A percentile compares a stretch with the other conserved stretches of the same genome.
phyloP scores from a whole-genome alignment of 2,329 filamentous ascomycete species.

The Dothistroma pini region DNA sequence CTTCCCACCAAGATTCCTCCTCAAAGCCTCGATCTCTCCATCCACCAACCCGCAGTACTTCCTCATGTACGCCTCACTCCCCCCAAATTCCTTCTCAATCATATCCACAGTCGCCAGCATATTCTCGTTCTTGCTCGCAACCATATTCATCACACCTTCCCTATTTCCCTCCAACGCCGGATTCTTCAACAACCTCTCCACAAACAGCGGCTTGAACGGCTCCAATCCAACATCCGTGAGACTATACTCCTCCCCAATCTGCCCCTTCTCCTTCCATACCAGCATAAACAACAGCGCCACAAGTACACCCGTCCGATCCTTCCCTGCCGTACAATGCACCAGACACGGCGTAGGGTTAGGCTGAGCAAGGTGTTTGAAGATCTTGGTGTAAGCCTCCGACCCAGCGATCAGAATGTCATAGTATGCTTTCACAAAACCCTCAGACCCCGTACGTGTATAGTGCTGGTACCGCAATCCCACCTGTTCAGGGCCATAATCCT shows the following conservation, averaged over 20 bases:
- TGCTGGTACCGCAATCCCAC: conserved; percentile 58
- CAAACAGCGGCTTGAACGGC: conserved; percentile 44
- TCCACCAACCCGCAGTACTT: conserved; percentile 56
- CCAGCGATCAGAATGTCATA: conserved; percentile 56
- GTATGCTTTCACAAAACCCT: conserved; percentile 64
- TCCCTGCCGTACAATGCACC: conserved; percentile 72
- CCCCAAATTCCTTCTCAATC: conserved; percentile 59
- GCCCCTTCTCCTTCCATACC: conserved; percentile 57
- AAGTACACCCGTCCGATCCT: conserved; percentile 71
- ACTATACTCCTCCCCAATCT: conserved; percentile 65
- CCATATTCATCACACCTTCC: conserved; percentile 44
- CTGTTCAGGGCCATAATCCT: conserved; percentile 60
- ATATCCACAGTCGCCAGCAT: conserved; percentile 52
- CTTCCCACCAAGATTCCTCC: conserved; percentile 43
- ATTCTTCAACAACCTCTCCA: conserved; percentile 51
- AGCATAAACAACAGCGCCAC: conserved; percentile 63
- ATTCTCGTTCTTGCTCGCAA: conserved; percentile 46
- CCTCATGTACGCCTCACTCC: conserved; percentile 60
- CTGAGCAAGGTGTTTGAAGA: conserved; percentile 57
- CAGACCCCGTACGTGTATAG: conserved; percentile 54
- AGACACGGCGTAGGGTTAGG: conserved; percentile 51
- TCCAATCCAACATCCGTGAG: conserved; percentile 61
- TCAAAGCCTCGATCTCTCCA: conserved; percentile 53
- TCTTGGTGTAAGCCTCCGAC: conserved; percentile 53
- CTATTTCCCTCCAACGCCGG: conserved; percentile 49